Conservation (phyloP, 2,329 filamentous ascomycete genomes). For the Immersiporthe knoxdaviesiana region DNA sequence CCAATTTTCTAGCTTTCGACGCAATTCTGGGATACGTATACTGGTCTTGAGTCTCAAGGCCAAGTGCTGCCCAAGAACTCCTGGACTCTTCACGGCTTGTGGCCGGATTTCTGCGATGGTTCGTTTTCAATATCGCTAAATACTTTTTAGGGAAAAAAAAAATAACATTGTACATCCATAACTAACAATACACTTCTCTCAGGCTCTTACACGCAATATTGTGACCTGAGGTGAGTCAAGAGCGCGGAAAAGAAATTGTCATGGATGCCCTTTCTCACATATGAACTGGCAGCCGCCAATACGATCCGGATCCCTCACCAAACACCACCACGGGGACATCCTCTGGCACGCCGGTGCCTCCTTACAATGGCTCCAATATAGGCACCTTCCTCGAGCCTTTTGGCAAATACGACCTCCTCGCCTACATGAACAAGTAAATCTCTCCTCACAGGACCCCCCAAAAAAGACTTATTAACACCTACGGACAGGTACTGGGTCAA, state of each 20-base stretch:
- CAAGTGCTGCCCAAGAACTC: conserved; percentile 60
- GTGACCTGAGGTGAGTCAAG: conserved; percentile 52
- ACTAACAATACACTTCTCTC: conserved; percentile 36
- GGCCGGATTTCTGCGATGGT: conserved; percentile 56
- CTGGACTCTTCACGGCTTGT: conserved; percentile 65
- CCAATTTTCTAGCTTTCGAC: conserved; percentile 52
- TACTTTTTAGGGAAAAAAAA: no score
- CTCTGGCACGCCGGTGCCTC: conserved; percentile 55
- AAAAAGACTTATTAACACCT: background rate
- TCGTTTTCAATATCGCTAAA: background rate
- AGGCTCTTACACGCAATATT: conserved; percentile 69
- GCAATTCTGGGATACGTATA: conserved; percentile 68
- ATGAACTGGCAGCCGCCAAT: conserved; percentile 55
- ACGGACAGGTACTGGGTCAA: conserved; percentile 57
- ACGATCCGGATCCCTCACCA: conserved; percentile 62
- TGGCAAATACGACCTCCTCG: conserved; percentile 61
- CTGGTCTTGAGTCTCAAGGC: conserved; percentile 59
- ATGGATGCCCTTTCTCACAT: background rate
- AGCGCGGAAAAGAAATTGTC: background rate
- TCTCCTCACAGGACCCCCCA: no score
- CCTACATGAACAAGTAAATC: conserved; percentile 62
- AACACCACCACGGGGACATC: conserved; percentile 64
- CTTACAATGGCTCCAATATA: conserved; percentile 62
- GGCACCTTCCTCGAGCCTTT: conserved; percentile 61
- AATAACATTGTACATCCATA: background rate